A percentile compares a stretch with the other conserved stretches of the same genome.
These are phyloP conservation scores for Yarrowia sp. DNA, from an alignment of 805 yeast species.

Conservation along the genomic window DNA sequence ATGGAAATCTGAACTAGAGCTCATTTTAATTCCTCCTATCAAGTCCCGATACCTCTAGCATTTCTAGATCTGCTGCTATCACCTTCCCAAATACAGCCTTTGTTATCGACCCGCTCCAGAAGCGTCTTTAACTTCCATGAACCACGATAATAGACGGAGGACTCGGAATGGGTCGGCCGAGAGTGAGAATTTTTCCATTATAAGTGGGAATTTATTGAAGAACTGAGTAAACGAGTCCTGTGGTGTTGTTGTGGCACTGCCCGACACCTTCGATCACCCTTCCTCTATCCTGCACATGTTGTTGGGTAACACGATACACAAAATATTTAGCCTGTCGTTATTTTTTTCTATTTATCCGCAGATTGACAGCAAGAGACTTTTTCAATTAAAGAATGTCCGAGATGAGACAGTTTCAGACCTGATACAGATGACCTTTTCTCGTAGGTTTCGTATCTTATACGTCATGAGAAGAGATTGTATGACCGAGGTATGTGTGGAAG, in stretches of 20 bases:
- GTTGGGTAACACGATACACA: too few species aligned
- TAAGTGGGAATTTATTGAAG: too few species aligned
- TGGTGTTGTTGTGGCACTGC: too few species aligned
- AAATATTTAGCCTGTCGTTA: too few species aligned
- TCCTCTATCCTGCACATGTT: too few species aligned
- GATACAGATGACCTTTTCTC: conserved; percentile 11
- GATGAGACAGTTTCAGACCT: conserved; percentile 14
- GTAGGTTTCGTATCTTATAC: conserved; percentile 2
- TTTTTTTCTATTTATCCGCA: conserved; percentile 3
- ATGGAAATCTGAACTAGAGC: too few species aligned
- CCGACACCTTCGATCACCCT: too few species aligned
- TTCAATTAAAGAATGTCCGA: background rate
- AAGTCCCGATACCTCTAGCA: background rate
- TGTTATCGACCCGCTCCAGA: background rate
- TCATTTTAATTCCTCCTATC: too few species aligned
- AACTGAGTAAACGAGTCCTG: too few species aligned
- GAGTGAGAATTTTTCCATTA: too few species aligned
- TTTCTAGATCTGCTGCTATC: background rate
- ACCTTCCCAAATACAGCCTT: background rate
- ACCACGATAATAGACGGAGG: conserved; percentile 7
- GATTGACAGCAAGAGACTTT: conserved; percentile 1
- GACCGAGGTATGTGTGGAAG: too few species aligned
- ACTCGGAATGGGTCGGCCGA: conserved; percentile 19
- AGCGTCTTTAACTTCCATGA: background rate
- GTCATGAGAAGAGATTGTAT: background rate